These are phyloP conservation scores for Mortierella alpina DNA, from an alignment of 192 early-diverging fungal species.

Conservation along the genomic window DNA sequence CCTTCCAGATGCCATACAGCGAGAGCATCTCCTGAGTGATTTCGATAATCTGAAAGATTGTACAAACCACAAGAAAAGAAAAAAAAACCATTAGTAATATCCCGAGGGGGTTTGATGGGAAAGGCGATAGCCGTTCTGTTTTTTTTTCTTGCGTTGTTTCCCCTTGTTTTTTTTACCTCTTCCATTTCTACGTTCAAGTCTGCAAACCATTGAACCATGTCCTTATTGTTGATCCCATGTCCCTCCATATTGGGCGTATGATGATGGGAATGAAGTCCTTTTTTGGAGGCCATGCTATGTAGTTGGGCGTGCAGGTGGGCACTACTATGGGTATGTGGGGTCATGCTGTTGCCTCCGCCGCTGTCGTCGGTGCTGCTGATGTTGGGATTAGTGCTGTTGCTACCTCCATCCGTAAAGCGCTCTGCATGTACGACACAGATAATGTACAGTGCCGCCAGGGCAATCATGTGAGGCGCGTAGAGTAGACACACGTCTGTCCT, in stretches of 20 bases:
- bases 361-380: constrained; percentile 13
- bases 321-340: constrained; percentile 22
- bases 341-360: constrained; percentile 9
- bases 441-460: constrained; percentile 81
- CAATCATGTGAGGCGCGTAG: constrained; percentile 92
- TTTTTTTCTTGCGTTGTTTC: background rate
- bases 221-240: constrained; percentile 58
- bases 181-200: constrained; percentile 84
- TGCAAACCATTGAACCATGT: constrained; percentile 85
- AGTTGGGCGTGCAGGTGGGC: constrained; percentile 33
- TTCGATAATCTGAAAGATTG: constrained; percentile 65
- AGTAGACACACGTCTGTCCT: constrained; percentile 83
- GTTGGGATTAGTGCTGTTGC: constrained; percentile 7
- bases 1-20: constrained; percentile 76
- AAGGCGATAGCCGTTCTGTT: background rate
- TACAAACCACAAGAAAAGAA: constrained; percentile 10
- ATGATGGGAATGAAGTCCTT: constrained; percentile 4
- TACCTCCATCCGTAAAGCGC: constrained; percentile 22
- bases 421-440: constrained; percentile 66
- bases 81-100: background rate
- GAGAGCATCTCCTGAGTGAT: constrained; percentile 82
- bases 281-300: constrained; percentile 36
- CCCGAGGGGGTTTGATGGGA: background rate
- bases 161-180: constrained; percentile 54
- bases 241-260: constrained; percentile 20